Evolutionary conservation across 2,329 filamentous ascomycete species (phyloP), one percentile per base, ranked within the genome.

Genomic region (Scopulariopsis brevicaulis): DNA sequence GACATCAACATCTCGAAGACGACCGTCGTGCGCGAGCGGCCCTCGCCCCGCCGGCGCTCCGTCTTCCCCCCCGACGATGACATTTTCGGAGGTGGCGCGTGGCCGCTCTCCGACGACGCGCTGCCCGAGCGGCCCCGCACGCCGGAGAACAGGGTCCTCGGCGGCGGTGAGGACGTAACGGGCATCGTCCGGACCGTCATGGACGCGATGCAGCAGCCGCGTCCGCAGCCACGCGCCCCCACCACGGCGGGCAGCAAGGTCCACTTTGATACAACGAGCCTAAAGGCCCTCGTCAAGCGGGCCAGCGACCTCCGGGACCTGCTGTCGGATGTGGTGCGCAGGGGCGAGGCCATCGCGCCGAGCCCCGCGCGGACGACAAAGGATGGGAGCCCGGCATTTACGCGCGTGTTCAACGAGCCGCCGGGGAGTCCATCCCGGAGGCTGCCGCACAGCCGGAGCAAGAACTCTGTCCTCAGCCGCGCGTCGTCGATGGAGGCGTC

Each of bases 241-340:
- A 71, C 74, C 11, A 71, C 77, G 52, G n/a, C 46, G 46, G 46
- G 18, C 55, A 74, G 77, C 60, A 79, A 79, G 70, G 77, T 86
- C 64, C 84, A 85, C 59, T 87, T 87, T 62, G 84, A 86, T 65
- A 86, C 84, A 5, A 85, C 85, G 62, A 86, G 82, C 67, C 74
- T 87, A n/a, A 83, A 82, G 63, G 81, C 83, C 64, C 71, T 87
- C 57, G 84, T 87, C 43, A 83, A 82, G 66, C 76, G 82, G 59
- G 84, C 84, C 1, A 77, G 80, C 32, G 79, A 81, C 58, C 69
- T 87, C 37, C 78, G 80, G 32, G 82, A 85, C 62, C 72, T 74
- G 4, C 70, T 87, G 24, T 82, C 82, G 0, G 82, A 86, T 58
- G 68, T 82, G 5, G 74, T 87, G 53, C 80, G 83, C 54, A 76